Base-by-base conservation (phyloP, 208 protist genomes). In the Leishmania gerbilli region DNA sequence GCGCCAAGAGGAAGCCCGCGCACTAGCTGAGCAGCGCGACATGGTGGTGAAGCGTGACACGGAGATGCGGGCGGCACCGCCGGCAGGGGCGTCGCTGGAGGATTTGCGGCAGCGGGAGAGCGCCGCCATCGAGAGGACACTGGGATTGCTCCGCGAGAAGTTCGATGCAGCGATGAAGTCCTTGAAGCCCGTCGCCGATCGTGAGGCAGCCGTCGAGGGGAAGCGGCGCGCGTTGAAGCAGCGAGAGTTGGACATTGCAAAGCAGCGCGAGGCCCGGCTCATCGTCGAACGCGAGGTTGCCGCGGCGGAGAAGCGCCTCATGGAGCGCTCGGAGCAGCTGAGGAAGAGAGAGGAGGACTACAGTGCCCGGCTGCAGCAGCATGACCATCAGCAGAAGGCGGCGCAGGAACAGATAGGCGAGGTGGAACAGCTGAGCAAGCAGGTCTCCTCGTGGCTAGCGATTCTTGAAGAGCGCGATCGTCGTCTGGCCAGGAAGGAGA, bases 401-500 rank as follows among this genome's bases (percentile, higher is more conserved):
- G 84, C 95, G 69, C 92, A 93, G 86, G 69, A 65, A 67, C 79
- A 81, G 56, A 89, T 96, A 42, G 77, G 71, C 34, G 91, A 91
- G 77, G 91, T 97, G 77, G 93, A 97, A 79, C 77, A 83, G 79
- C 88, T 97, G 37, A 86, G 87, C 65, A 89, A 89, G 76, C 85
- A 82, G 71, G 92, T 96, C 53, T 82, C 90, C 11, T 88, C 79
- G 83, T 95, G 92, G 91, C 79, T 97, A 69, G 84, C 85, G 24
- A 95, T 93, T 55, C 79, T 97, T 0, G 89, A 97, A 77, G 90
- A 91, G 76, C 88, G 94, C 31, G 88, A 97, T 69, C 83, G 78
- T 24, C 79, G 82, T 27, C 72, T 95, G 62, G 69, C 81, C 13
- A 60, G 71, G 31, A 95, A 96, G 87, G 92, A 97, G 83, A 80